Conservation (phyloP, 352 stramenopile species). For the Pythium angustatum region DNA sequence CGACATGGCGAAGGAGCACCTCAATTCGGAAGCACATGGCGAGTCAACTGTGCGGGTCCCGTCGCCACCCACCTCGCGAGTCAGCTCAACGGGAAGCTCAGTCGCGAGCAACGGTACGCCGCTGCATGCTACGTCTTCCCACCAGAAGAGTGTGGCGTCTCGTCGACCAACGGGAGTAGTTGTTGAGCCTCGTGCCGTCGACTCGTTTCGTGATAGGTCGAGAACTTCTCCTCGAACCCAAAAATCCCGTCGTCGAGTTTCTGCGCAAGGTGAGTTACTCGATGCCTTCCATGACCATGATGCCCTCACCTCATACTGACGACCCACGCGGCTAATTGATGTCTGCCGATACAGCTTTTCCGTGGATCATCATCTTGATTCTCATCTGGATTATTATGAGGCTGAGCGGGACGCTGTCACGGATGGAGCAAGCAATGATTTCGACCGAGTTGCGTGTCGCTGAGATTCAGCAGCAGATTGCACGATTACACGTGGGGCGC, state of each 20-base stretch:
- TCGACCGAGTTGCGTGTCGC: conserved; percentile 33
- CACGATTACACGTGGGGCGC: conserved; percentile 1
- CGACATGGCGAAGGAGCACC: conserved; percentile 55
- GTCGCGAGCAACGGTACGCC: conserved; percentile 19
- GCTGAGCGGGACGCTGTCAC: conserved; percentile 59
- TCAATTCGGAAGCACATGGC: conserved; percentile 13
- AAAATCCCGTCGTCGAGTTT: conserved; percentile 24
- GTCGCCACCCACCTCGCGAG: background rate
- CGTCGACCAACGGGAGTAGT: conserved; percentile 11
- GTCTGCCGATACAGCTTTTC: conserved; percentile 31
- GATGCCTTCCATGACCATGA: background rate
- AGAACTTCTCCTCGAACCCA: conserved; percentile 13
- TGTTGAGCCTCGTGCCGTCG: conserved; percentile 24
- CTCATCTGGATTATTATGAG: conserved; percentile 60
- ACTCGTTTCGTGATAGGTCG: conserved; percentile 22
- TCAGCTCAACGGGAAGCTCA: background rate
- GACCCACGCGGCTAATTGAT: background rate
- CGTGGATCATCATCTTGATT: conserved; percentile 66
- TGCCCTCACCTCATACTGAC: no score
- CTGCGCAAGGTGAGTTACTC: conserved; percentile 22
- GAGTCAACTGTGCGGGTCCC: conserved; percentile 12
- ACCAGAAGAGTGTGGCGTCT: background rate
- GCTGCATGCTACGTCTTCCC: conserved; percentile 10
- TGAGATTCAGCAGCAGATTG: conserved; percentile 23
- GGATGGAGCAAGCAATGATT: conserved; percentile 54